A percentile compares a stretch with the other conserved stretches of the same genome.
These are phyloP conservation scores for Xylaria cubensis DNA, from an alignment of 495 filamentous ascomycete genomes.

Conservation along the genomic window DNA sequence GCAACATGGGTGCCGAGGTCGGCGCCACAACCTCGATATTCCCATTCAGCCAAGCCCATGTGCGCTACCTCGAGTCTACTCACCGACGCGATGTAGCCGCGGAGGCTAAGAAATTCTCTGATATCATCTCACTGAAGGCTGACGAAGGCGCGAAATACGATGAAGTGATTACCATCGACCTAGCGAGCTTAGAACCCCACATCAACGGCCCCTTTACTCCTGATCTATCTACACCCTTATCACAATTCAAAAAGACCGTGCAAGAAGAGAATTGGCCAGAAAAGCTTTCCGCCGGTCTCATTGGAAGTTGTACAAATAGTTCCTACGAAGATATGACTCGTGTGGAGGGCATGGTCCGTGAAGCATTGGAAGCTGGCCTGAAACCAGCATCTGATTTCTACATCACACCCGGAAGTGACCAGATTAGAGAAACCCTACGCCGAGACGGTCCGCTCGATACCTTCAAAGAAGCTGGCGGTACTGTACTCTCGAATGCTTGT, in stretches of 20 bases:
- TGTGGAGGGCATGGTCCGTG: conserved; percentile 88
- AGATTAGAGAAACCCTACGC: conserved; percentile 92
- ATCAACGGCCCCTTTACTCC: conserved; percentile 98
- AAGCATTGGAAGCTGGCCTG: conserved; percentile 83
- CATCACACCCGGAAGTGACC: conserved; percentile 94
- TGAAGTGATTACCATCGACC: conserved; percentile 87
- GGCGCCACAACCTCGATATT: conserved; percentile 97
- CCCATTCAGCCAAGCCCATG: conserved; percentile 57
- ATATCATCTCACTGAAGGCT: conserved; percentile 58
- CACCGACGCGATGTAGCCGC: conserved; percentile 75
- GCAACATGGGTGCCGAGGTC: conserved; percentile 90
- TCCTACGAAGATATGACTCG: conserved; percentile 98
- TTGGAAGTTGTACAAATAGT: conserved; percentile 98
- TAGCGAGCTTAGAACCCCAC: conserved; percentile 90
- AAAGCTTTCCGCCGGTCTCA: conserved; percentile 88
- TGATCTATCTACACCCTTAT: conserved; percentile 90
- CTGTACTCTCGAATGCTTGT: conserved; percentile 92
- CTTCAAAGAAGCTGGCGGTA: conserved; percentile 87
- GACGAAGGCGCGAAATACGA: conserved; percentile 88
- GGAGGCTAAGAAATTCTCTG: conserved; percentile 60
- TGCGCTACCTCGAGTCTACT: conserved; percentile 81
- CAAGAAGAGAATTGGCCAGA: conserved; percentile 87
- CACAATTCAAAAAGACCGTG: conserved; percentile 82
- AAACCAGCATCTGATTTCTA: conserved; percentile 91
- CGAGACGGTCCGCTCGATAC: conserved; percentile 83